Conservation (phyloP, 768 basidiomycete species). For the Tephrocybe rancida region DNA sequence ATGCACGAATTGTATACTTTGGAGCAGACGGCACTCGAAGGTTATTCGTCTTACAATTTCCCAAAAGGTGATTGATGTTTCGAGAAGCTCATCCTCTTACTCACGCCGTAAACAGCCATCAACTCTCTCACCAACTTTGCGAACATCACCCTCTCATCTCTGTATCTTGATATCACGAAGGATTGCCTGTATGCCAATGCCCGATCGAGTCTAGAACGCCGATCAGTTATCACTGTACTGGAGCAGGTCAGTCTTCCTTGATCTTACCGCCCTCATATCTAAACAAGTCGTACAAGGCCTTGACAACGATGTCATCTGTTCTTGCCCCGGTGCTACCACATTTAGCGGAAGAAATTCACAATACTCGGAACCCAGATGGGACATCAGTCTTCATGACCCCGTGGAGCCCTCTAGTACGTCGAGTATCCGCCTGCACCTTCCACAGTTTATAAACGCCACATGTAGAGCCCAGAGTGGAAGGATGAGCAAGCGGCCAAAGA, state of each 20-base stretch:
- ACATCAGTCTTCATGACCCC: constrained; percentile 68
- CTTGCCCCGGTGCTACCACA: constrained; percentile 90
- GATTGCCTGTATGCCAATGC: constrained; percentile 84
- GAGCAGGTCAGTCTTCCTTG: constrained; percentile 48
- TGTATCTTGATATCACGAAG: constrained; percentile 93
- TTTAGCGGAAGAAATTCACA: constrained; percentile 86
- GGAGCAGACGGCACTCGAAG: constrained; percentile 65
- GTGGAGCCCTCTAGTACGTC: constrained; percentile 73
- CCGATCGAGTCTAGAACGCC: constrained; percentile 51
- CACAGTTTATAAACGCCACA: too few relatives aligned
- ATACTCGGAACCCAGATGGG: constrained; percentile 35
- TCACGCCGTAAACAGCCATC: constrained; percentile 51
- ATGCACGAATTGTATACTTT: constrained; percentile 82
- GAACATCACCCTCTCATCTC: constrained; percentile 81
- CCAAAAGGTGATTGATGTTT: constrained; percentile 61
- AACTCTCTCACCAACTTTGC: constrained; percentile 74
- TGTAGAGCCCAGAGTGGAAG: constrained; percentile 66
- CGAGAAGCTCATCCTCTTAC: constrained; percentile 3
- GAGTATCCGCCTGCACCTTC: too few relatives aligned
- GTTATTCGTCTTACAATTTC: constrained; percentile 79
- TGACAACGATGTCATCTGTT: constrained; percentile 67
- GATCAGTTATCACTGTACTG: constrained; percentile 70
- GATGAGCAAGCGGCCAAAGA: constrained; percentile 57
- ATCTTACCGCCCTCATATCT: background rate
- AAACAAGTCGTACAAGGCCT: constrained; percentile 43